phyloP scores from a whole-genome alignment of 768 basidiomycete genomes.

The Podaxis rugospora region DNA sequence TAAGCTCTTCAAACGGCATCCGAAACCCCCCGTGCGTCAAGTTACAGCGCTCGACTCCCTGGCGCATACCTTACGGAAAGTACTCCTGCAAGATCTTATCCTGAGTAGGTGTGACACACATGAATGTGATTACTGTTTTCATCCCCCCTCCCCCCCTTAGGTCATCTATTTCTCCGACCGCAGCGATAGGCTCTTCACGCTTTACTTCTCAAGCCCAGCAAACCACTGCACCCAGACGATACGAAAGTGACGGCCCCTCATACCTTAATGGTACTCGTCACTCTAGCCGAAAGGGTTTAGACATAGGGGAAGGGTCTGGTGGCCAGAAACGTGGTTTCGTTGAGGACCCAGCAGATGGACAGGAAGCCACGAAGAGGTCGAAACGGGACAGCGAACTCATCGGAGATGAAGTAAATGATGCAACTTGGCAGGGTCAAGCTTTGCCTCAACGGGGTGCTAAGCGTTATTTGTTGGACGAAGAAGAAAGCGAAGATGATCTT shows the following conservation, averaged over 20 bases:
- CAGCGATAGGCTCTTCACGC: background rate
- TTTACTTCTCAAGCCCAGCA: background rate
- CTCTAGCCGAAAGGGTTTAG: background rate
- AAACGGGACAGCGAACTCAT: background rate
- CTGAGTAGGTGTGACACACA: background rate
- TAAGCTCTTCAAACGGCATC: conserved; percentile 3
- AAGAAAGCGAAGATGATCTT: conserved; percentile 36
- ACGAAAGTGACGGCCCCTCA: background rate
- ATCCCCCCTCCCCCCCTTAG: background rate
- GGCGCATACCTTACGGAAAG: conserved; percentile 7
- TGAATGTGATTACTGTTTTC: background rate
- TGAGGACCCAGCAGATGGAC: conserved; percentile 4
- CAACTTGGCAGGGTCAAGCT: background rate
- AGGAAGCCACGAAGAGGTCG: conserved; percentile 14
- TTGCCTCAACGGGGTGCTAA: conserved; percentile 39
- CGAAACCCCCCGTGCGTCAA: conserved; percentile 4
- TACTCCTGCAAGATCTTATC: background rate
- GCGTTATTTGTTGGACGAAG: conserved; percentile 42
- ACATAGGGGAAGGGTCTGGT: background rate
- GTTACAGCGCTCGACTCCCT: conserved; percentile 7
- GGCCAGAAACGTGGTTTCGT: conserved; percentile 9
- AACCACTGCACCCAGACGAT: background rate
- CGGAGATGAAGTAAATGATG: conserved; percentile 6
- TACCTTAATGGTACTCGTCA: background rate
- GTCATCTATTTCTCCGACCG: background rate